Evolutionary conservation across 805 yeast species (phyloP).

Genomic region (Saccharomycopsis malanga): DNA sequence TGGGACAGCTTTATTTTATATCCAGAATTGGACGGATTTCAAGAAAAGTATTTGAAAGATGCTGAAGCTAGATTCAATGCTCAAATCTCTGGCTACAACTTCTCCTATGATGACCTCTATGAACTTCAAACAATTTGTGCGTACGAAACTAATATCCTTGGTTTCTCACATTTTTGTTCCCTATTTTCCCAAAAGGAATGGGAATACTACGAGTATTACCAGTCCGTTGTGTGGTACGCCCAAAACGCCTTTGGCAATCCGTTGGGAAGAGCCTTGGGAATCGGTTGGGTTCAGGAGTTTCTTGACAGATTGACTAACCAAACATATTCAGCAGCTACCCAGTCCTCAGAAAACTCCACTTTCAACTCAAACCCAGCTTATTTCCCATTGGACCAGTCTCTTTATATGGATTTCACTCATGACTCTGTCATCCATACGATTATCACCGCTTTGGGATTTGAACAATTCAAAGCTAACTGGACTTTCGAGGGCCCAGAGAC

Average conservation of each 20-base stretch:
- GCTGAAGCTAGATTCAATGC: constrained; percentile 54
- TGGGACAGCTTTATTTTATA: constrained; percentile 12
- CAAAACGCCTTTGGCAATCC: constrained; percentile 58
- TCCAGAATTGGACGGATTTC: constrained; percentile 4
- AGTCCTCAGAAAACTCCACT: constrained; percentile 42
- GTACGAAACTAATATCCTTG: constrained; percentile 64
- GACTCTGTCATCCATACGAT: constrained; percentile 61
- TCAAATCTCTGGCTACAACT: constrained; percentile 46
- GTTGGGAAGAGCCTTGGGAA: constrained; percentile 51
- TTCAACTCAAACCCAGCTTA: constrained; percentile 25
- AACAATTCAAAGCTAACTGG: constrained; percentile 19
- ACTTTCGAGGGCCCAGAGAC: constrained; percentile 15
- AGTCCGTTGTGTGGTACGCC: constrained; percentile 55
- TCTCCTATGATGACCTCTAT: constrained; percentile 46
- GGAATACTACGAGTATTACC: constrained; percentile 51
- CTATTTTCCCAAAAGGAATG: constrained; percentile 63
- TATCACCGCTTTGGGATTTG: constrained; percentile 59
- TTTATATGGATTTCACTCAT: constrained; percentile 68
- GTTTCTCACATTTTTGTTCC: constrained; percentile 58
- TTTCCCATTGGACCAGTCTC: constrained; percentile 39
- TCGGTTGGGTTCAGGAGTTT: constrained; percentile 43
- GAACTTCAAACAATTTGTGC: constrained; percentile 60
- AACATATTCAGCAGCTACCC: constrained; percentile 42
- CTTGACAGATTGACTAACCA: constrained; percentile 40
- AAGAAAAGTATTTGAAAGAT: constrained; percentile 35